Conservation (phyloP, 441 rosid genomes). For the Erodium chrysanthum region DNA sequence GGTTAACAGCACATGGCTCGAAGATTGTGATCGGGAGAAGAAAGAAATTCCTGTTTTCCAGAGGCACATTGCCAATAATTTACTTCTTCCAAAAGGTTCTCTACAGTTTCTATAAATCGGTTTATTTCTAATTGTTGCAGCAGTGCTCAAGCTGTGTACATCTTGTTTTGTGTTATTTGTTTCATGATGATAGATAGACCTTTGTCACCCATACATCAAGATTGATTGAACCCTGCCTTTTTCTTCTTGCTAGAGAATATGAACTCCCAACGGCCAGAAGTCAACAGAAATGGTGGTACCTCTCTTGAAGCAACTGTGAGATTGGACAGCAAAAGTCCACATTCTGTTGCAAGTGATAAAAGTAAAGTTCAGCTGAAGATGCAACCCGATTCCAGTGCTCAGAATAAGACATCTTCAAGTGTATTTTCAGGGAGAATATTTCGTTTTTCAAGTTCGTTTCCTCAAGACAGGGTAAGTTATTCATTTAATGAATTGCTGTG, state of each 20-base stretch:
- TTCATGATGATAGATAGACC: slow-evolving; percentile 15
- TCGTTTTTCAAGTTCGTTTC: slow-evolving; percentile 65
- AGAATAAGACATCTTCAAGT: slow-evolving; percentile 30
- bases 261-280: slow-evolving; percentile 29
- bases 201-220: not conserved
- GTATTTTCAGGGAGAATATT: slow-evolving; percentile 73
- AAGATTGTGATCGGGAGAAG: slow-evolving; percentile 73
- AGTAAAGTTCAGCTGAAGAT: slow-evolving; percentile 29
- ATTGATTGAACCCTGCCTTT: not conserved
- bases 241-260: slow-evolving; percentile 21
- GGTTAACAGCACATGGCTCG: slow-evolving; percentile 81
- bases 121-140: slow-evolving; percentile 11
- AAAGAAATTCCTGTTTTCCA: slow-evolving; percentile 58
- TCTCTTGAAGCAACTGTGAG: slow-evolving; percentile 29
- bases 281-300: slow-evolving; percentile 22
- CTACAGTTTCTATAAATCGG: slow-evolving; percentile 18
- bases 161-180: slow-evolving; percentile 14
- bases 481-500: slow-evolving; percentile 3
- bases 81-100: slow-evolving; percentile 86
- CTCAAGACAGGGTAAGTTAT: slow-evolving; percentile 70
- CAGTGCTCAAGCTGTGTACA: slow-evolving; percentile 12
- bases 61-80: slow-evolving; percentile 59
- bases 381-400: slow-evolving; percentile 29
- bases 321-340: slow-evolving; percentile 27
- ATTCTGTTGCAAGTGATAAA: slow-evolving; percentile 26